These are phyloP conservation scores for Yamadazyma spencermartinsiae DNA, from an alignment of 1,139 yeast species.

Conservation along the genomic window DNA sequence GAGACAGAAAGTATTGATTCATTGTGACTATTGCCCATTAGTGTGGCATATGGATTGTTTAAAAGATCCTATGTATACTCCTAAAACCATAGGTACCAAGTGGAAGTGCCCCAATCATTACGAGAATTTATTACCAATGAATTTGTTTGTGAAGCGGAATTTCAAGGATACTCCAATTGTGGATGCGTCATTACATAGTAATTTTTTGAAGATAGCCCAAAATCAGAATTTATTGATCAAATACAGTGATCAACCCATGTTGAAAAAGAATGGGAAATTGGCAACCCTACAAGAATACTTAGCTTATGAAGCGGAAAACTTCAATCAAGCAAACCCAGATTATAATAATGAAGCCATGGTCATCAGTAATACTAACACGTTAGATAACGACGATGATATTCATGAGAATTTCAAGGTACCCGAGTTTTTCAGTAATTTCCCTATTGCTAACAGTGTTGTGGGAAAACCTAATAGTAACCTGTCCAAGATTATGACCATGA, in stretches of 20 bases:
- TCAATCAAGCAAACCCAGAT: constrained; percentile 16
- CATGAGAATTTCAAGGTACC: constrained; percentile 38
- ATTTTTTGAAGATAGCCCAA: constrained; percentile 38
- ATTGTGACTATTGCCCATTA: constrained; percentile 85
- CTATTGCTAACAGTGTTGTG: constrained; percentile 47
- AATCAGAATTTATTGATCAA: constrained; percentile 59
- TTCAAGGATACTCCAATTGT: constrained; percentile 55
- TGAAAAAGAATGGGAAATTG: constrained; percentile 18
- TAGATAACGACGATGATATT: constrained; percentile 23
- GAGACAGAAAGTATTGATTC: constrained; percentile 52
- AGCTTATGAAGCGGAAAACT: constrained; percentile 29
- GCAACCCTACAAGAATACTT: constrained; percentile 34
- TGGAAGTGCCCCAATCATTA: constrained; percentile 96
- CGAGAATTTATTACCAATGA: constrained; percentile 49
- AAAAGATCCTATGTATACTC: constrained; percentile 68
- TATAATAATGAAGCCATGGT: constrained; percentile 16
- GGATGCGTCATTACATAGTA: constrained; percentile 47
- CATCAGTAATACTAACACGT: constrained; percentile 16
- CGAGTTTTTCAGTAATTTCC: constrained; percentile 43
- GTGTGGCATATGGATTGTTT: constrained; percentile 93
- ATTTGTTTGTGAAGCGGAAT: constrained; percentile 39
- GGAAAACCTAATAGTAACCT: constrained; percentile 29
- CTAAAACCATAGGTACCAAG: constrained; percentile 75
- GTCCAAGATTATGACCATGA: constrained; percentile 39
- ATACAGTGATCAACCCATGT: constrained; percentile 66